Base-by-base conservation (phyloP, 2,329 filamentous ascomycete genomes). In the Aspergillus hortae region DNA sequence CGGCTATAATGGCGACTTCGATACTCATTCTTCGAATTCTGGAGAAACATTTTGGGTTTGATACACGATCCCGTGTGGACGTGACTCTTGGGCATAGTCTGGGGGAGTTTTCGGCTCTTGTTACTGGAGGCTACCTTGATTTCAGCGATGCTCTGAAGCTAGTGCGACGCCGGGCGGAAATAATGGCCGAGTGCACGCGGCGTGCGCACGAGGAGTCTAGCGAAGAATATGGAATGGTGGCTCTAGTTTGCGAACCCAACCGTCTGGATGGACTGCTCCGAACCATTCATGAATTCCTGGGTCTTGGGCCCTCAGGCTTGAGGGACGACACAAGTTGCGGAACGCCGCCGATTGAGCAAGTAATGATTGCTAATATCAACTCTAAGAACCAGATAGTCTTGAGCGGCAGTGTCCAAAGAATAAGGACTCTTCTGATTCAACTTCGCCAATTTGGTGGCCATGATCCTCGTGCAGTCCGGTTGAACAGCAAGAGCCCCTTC, bases 301-400 rank as follows among this genome's bases (percentile, higher is more conserved):
- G 85, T 14, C 83, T 88, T 59, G 80, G 80, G 45, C 79, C 80
- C 55, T 77, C 81, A n/a, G 85, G 84, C 25, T 77, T 81, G 53
- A 87, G 87, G 65, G 80, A 81, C 49, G 87, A 91, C 67, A 85
- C 82, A 60, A 81, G 80, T 54, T 78, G 85, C 58, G 81, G 88
- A 59, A 73, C 85, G 27, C 87, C 89, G 15, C 84, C 90, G 3
- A 90, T 95, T 49, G 83, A 94, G 66, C 89, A 95, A 71, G 92
- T 96, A 46, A 78, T 88, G 60, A 91, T 97, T 61, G 92, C 91
- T 54, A 96, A 97, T 72, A 85, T 95, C 74, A 97, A 97, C 75
- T 90, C 87, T 69, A 94, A 91, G 75, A 96, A 96, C 68, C 92
- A 97, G 74, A 95, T 97, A 63, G 92, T 96, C 47, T 78, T 97